Evolutionary conservation across 2,329 filamentous ascomycete genomes (phyloP), one percentile per base, ranked within the genome.

Genomic region (Orbilia brochopaga): DNA sequence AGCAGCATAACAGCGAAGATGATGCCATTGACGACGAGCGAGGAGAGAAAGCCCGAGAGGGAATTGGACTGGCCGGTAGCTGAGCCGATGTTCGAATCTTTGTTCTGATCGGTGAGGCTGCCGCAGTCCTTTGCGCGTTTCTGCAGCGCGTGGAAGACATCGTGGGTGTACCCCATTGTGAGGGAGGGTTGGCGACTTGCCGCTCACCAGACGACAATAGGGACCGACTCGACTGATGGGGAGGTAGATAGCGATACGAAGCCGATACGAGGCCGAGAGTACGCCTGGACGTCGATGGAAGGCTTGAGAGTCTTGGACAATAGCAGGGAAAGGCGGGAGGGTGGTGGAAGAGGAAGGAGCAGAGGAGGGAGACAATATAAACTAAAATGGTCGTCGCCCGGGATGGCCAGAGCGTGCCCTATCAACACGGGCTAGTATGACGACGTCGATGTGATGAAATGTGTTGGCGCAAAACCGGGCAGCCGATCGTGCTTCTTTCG

Each of bases 21-120:
- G 19, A 82, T 74, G 11, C 83, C 76, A 27, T 83, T 80, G 5
- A 81, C 81, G 17, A 83, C 75, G 44, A 86, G 78, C 13, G 83
- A 84, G 44, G 82, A 79, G 30, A 85, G 69, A 56, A 86, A 78
- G 15, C 80, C 81, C 6, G 81, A 82, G 15, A 80, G 77, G 2
- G 82, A 81, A 19, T 79, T 79, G 21, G 79, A 78, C 17, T 35
- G 4, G 5, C 60, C 63, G 17, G 70, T 74, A 19, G 75, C 75
- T 32, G 76, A 77, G 15, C 75, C 78, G 40, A 79, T 76, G 55
- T 78, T 78, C 46, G 74, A 5, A 55, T 79, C 78, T 56, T 76
- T 66, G 35, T 75, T 65, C 23, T 51, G 69, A 58, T 60, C 35
- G 4, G 51, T 19, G 30, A 72, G 7, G n/a, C 42, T 35, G 51